Conservation (phyloP, 345 rosid species). For the Heritiera fomes region DNA sequence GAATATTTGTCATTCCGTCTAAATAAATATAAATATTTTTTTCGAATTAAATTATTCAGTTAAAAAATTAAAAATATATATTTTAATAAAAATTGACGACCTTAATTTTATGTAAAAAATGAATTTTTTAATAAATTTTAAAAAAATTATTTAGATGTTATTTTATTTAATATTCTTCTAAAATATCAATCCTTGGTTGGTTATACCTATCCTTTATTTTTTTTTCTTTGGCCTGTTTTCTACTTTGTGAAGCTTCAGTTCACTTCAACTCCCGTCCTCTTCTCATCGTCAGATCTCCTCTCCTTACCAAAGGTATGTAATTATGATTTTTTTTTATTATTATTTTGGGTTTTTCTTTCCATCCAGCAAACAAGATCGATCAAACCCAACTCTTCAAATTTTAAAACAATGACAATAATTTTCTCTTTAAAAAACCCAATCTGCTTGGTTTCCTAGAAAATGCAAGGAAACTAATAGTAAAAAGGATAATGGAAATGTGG, state of each 20-base stretch:
- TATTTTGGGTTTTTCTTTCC: neutral
- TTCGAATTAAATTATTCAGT: no score
- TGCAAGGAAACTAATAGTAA: neutral
- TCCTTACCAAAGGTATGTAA: slow-evolving; percentile 2
- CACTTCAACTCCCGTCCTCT: neutral
- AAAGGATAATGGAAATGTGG: neutral
- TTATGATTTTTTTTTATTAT: neutral
- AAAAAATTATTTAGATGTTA: no score
- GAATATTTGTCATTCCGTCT: no score
- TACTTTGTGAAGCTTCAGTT: neutral
- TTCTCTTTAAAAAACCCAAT: neutral
- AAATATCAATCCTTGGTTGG: no score
- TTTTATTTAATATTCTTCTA: no score
- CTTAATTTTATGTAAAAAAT: no score
- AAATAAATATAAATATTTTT: no score
- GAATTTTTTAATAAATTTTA: no score
- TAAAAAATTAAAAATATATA: no score
- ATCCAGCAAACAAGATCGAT: neutral
- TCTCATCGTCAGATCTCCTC: slow-evolving; percentile 1
- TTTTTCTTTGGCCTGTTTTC: neutral
- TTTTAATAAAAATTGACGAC: no score
- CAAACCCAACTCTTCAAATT: neutral
- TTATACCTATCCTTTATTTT: no score
- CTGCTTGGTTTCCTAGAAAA: slow-evolving; percentile 16
- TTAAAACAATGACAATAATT: neutral